phyloP scores from a whole-genome alignment of 2,329 filamentous ascomycete genomes.

The Colletotrichum gigasporum region DNA sequence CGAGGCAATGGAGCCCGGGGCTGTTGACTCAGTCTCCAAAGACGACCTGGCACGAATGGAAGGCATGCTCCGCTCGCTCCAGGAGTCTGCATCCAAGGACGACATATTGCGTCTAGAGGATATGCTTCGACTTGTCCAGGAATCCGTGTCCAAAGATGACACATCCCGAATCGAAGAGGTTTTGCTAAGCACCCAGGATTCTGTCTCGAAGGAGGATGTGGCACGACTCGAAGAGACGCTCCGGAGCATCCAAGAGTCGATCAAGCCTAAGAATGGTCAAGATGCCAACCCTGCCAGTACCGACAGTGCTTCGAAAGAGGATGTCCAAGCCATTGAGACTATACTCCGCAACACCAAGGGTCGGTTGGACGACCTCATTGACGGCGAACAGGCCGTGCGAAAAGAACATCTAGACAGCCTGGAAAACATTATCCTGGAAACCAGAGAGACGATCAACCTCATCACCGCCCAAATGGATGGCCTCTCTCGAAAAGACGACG shows the following conservation, averaged over 20 bases:
- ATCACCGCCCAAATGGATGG: constrained; percentile 75
- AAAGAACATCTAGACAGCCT: constrained; percentile 74
- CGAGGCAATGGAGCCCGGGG: constrained; percentile 72
- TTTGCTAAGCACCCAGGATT: constrained; percentile 53
- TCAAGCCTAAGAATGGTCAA: constrained; percentile 42
- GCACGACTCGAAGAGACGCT: constrained; percentile 62
- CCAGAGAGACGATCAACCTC: constrained; percentile 76
- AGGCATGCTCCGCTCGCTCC: constrained; percentile 55
- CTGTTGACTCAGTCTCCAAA: constrained; percentile 45
- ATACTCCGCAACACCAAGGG: constrained; percentile 90
- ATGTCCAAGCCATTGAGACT: constrained; percentile 90
- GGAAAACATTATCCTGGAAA: constrained; percentile 74
- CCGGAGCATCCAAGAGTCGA: constrained; percentile 55
- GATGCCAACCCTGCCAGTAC: constrained; percentile 35
- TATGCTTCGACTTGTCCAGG: constrained; percentile 54
- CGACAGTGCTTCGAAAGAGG: constrained; percentile 77
- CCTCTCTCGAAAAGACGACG: constrained; percentile 80
- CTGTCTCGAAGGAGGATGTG: constrained; percentile 55
- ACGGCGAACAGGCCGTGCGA: constrained; percentile 75
- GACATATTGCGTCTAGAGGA: constrained; percentile 47
- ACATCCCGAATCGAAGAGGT: constrained; percentile 60
- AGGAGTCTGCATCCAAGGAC: constrained; percentile 47
- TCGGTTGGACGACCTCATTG: constrained; percentile 82
- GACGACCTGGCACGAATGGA: constrained; percentile 47
- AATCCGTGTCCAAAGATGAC: constrained; percentile 28